Evolutionary conservation across 352 stramenopile species (phyloP).

Genomic region (Globisporangium camurandrum): DNA sequence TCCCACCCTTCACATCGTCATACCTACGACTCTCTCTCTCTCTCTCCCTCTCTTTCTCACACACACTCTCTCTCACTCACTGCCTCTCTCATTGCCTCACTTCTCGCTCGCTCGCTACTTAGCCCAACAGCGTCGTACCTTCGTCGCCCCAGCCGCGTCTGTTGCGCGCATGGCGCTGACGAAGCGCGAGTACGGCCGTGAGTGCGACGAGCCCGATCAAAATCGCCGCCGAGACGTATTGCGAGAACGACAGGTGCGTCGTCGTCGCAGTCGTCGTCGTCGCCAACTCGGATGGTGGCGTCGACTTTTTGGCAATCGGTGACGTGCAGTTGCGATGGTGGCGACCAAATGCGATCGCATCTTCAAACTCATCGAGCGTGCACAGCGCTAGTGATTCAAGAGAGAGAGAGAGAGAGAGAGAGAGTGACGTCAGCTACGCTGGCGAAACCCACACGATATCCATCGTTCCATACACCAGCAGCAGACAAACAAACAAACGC

Average conservation of each 20-base stretch:
- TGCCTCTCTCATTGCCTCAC: background rate
- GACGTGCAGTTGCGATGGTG: slow-evolving; percentile 41
- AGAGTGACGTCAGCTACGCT: background rate
- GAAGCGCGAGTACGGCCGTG: slow-evolving; percentile 37
- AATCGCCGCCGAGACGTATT: slow-evolving; percentile 49
- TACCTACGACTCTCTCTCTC: no score
- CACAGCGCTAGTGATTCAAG: slow-evolving; percentile 39
- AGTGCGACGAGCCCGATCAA: slow-evolving; percentile 53
- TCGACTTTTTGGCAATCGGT: slow-evolving; percentile 16
- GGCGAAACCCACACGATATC: slow-evolving; percentile 2
- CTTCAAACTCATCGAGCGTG: slow-evolving; percentile 48
- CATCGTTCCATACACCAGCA: background rate
- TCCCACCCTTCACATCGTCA: no score
- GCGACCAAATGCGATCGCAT: slow-evolving; percentile 51
- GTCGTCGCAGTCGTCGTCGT: slow-evolving; percentile 10
- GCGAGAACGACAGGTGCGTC: slow-evolving; percentile 15
- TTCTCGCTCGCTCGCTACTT: background rate
- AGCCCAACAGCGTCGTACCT: slow-evolving; percentile 16
- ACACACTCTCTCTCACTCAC: background rate
- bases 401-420: background rate
- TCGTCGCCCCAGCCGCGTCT: slow-evolving; percentile 15
- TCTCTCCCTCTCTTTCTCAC: no score
- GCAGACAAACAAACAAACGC: slow-evolving; percentile 16
- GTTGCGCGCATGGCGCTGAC: slow-evolving; percentile 18
- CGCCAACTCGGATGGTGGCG: slow-evolving; percentile 21